Percentiles rank a stretch among this genome's conserved stretches.
Evolutionary conservation across 352 stramenopile genomes (phyloP).

Genomic region (Globisporangium abappressorium): DNA sequence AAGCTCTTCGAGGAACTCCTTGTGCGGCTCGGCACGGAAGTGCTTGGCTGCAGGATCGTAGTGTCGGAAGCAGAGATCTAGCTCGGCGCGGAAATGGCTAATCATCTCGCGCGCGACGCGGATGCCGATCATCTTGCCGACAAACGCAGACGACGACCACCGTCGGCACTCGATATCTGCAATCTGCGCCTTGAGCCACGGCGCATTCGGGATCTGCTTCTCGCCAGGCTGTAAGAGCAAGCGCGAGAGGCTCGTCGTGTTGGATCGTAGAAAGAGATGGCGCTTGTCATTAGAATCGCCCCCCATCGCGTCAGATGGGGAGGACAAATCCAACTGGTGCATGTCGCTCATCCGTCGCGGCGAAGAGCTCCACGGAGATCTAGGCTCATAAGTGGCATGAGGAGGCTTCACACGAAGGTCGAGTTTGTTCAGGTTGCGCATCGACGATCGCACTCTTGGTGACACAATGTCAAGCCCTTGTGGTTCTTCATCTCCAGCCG

Average conservation of each 20-base stretch:
- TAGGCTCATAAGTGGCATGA: neutral
- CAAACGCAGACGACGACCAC: slow-evolving; percentile 83
- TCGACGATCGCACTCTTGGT: slow-evolving; percentile 24
- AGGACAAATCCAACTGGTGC: slow-evolving; percentile 9
- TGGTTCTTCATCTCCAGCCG: neutral
- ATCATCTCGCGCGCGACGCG: slow-evolving; percentile 85
- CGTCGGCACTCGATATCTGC: slow-evolving; percentile 82
- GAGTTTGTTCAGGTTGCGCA: slow-evolving; percentile 17
- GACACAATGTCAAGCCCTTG: slow-evolving; percentile 13
- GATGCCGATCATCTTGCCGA: slow-evolving; percentile 86
- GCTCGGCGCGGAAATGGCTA: slow-evolving; percentile 65
- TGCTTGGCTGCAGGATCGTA: slow-evolving; percentile 25
- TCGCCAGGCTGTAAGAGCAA: slow-evolving; percentile 26
- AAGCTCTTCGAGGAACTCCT: slow-evolving; percentile 68
- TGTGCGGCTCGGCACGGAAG: slow-evolving; percentile 35
- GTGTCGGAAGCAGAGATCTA: slow-evolving; percentile 46
- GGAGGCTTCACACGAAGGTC: slow-evolving; percentile 4
- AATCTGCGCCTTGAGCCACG: slow-evolving; percentile 81
- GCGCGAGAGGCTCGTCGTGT: slow-evolving; percentile 45
- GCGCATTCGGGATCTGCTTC: slow-evolving; percentile 34
- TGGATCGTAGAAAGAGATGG: slow-evolving; percentile 31
- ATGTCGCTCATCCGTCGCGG: slow-evolving; percentile 53
- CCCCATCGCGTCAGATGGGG: neutral
- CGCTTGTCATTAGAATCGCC: slow-evolving; percentile 13
- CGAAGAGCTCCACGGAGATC: slow-evolving; percentile 31